Evolutionary conservation across 139 green algal species (phyloP).

Genomic region (Trebouxia sp.): DNA sequence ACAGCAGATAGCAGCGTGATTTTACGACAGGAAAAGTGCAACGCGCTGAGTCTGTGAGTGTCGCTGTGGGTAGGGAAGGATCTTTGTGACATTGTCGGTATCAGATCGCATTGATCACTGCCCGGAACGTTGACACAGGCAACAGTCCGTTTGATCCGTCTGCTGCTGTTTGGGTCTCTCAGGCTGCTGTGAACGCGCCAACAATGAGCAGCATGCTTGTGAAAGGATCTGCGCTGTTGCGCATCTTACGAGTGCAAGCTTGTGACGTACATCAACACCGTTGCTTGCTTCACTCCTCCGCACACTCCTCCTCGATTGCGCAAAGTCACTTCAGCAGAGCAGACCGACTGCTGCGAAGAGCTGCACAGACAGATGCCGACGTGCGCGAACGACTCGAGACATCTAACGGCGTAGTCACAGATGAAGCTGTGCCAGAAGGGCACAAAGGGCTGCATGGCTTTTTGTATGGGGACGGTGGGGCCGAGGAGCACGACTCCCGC

Average conservation of each 20-base stretch:
- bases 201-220: background rate
- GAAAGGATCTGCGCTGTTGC: background rate
- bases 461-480: conserved; percentile 80
- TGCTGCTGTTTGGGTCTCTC: too few species aligned
- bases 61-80: too few species aligned
- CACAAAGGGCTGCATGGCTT: conserved; percentile 78
- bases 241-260: too few species aligned
- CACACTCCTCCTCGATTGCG: background rate
- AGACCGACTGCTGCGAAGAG: background rate
- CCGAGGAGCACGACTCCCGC: conserved; percentile 49
- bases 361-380: background rate
- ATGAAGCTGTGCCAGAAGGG: conserved; percentile 78
- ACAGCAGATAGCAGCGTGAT: too few species aligned
- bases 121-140: too few species aligned
- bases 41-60: too few species aligned
- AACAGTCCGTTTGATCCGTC: too few species aligned
- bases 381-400: background rate
- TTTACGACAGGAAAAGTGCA: too few species aligned
- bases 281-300: background rate
- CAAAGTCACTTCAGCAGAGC: background rate
- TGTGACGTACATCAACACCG: background rate
- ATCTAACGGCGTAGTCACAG: conserved; percentile 50
- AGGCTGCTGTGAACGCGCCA: background rate
- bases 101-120: too few species aligned
- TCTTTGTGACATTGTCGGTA: too few species aligned